Percentiles rank a stretch among this genome's conserved stretches.
Conservation (phyloP, 495 filamentous ascomycete species). For the Aspergillus mulundensis region DNA sequence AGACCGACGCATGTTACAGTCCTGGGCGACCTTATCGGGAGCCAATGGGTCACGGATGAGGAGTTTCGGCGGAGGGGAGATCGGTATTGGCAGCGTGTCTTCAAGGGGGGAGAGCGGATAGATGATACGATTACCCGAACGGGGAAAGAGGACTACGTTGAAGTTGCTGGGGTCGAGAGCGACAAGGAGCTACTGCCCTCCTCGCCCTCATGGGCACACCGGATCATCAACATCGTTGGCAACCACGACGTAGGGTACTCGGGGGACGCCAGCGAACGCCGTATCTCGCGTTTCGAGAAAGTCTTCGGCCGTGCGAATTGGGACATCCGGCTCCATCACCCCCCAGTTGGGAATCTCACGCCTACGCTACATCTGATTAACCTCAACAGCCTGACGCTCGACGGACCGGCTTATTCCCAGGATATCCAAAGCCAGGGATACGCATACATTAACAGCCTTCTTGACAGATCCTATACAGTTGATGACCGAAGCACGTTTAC, state of each 20-base stretch:
- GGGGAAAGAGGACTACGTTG: constrained; percentile 13
- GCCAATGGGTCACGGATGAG: constrained; percentile 85
- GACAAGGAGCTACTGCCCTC: constrained; percentile 46
- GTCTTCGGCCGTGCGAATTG: constrained; percentile 86
- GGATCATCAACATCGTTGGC: constrained; percentile 83
- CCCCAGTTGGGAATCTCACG: constrained; percentile 17
- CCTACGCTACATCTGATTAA: constrained; percentile 70
- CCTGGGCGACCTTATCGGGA: constrained; percentile 89
- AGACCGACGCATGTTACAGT: constrained; percentile 83
- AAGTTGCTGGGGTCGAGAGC: constrained; percentile 32
- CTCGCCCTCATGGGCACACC: constrained; percentile 59
- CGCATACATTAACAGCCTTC: constrained; percentile 67
- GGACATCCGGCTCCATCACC: constrained; percentile 65
- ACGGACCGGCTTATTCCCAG: constrained; percentile 66
- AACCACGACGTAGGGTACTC: constrained; percentile 98
- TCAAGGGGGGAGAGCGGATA: constrained; percentile 63
- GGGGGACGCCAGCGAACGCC: constrained; percentile 70
- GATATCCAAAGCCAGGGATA: constrained; percentile 69
- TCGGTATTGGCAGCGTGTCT: constrained; percentile 81
- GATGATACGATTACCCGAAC: constrained; percentile 52
- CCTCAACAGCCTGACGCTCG: constrained; percentile 87
- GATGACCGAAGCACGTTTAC: constrained; percentile 66
- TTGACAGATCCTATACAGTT: constrained; percentile 62
- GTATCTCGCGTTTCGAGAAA: constrained; percentile 73
- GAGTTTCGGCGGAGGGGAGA: constrained; percentile 71